A percentile compares a stretch with the other conserved stretches of the same genome.
phyloP scores from a whole-genome alignment of 192 early-diverging fungal genomes.

The Pilobolus umbonatus region DNA sequence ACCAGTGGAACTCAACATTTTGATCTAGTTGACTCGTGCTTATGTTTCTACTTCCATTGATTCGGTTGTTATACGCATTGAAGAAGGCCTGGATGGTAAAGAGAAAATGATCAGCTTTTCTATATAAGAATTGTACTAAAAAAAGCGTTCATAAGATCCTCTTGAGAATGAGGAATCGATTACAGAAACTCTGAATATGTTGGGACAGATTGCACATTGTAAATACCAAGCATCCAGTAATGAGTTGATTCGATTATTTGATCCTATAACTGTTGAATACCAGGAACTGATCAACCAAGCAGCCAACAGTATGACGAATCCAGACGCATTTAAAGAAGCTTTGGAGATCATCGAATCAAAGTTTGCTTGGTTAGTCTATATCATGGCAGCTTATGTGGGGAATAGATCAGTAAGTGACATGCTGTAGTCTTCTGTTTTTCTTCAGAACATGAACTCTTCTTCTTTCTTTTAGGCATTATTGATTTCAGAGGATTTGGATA shows the following conservation, averaged over 20 bases:
- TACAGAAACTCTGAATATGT: slow-evolving; percentile 62
- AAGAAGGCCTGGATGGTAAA: slow-evolving; percentile 55
- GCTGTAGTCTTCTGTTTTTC: not conserved
- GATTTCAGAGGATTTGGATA: slow-evolving; percentile 75
- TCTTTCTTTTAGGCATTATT: slow-evolving; percentile 44
- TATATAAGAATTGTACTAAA: not conserved
- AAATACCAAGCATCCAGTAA: slow-evolving; percentile 60
- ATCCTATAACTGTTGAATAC: slow-evolving; percentile 61
- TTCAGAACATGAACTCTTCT: too few species aligned
- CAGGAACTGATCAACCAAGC: slow-evolving; percentile 29
- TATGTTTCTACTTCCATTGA: slow-evolving; percentile 51
- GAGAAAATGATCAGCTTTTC: not conserved
- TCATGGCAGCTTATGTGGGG: slow-evolving; percentile 64
- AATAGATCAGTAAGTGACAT: slow-evolving; percentile 60
- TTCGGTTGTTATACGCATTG: slow-evolving; percentile 42
- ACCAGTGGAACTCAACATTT: slow-evolving; percentile 2
- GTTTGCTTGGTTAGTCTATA: slow-evolving; percentile 80
- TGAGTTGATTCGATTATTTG: slow-evolving; percentile 46
- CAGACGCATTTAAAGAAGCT: slow-evolving; percentile 39
- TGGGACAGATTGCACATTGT: slow-evolving; percentile 63
- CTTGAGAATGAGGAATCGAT: slow-evolving; percentile 65
- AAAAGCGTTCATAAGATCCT: slow-evolving; percentile 39
- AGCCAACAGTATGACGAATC: slow-evolving; percentile 1
- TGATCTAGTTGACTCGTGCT: slow-evolving; percentile 37
- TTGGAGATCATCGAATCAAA: slow-evolving; percentile 56